Percentiles rank a stretch among this genome's conserved stretches.
Evolutionary conservation across 441 rosid species (phyloP).

Genomic region (Gossypium schwendimanii): DNA sequence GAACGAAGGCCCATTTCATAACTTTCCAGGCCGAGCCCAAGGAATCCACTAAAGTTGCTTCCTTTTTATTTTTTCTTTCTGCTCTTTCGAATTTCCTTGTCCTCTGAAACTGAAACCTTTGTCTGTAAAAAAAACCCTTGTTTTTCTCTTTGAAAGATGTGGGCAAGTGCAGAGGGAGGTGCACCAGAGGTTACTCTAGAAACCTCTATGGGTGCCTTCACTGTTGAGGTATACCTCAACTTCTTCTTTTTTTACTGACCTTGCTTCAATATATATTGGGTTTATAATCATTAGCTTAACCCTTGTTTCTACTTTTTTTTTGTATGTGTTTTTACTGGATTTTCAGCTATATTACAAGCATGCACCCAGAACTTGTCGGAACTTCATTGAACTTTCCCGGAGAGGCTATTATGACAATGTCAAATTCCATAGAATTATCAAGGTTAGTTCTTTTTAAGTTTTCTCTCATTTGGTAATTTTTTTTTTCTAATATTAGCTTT

Average conservation of each 20-base stretch:
- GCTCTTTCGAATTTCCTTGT: neutral
- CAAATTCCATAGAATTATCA: slow-evolving; percentile 82
- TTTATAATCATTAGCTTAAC: neutral
- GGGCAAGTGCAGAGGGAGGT: slow-evolving; percentile 73
- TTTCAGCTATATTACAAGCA: slow-evolving; percentile 79
- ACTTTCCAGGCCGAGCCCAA: neutral
- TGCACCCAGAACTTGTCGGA: slow-evolving; percentile 91
- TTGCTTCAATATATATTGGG: neutral
- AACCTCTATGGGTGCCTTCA: slow-evolving; percentile 89
- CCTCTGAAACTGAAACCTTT: neutral
- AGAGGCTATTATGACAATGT: slow-evolving; percentile 81
- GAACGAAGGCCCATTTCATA: neutral
- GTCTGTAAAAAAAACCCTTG: neutral
- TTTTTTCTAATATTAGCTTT: neutral
- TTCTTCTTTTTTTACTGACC: neutral
- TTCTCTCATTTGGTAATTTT: neutral
- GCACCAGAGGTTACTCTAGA: slow-evolving; percentile 90
- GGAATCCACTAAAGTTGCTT: neutral
- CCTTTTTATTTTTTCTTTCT: neutral
- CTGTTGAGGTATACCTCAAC: slow-evolving; percentile 55
- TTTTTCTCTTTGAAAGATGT: slow-evolving; percentile 34
- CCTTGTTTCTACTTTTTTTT: neutral
- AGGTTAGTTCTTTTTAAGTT: slow-evolving; percentile 36
- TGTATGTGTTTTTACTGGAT: neutral
- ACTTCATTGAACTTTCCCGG: slow-evolving; percentile 78